Evolutionary conservation across 2,329 filamentous ascomycete genomes (phyloP).

Genomic region (Aspergillus uvarum): DNA sequence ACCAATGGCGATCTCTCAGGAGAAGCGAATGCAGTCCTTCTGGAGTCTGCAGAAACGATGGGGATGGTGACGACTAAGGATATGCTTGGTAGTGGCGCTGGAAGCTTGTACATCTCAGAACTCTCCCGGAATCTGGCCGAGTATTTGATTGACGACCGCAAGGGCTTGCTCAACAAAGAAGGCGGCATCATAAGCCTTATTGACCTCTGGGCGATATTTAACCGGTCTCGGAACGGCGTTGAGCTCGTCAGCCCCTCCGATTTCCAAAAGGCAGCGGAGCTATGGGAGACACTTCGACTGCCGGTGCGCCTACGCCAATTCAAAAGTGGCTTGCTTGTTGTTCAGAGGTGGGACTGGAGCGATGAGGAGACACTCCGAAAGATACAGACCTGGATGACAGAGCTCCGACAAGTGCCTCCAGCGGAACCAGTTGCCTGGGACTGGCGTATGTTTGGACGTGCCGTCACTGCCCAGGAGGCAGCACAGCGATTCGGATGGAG

Average conservation of each 20-base stretch:
- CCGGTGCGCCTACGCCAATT: conserved; percentile 86
- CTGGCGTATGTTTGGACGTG: conserved; percentile 73
- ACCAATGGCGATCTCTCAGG: conserved; percentile 59
- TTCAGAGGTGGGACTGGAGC: conserved; percentile 82
- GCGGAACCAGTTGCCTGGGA: conserved; percentile 70
- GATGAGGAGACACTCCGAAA: conserved; percentile 85
- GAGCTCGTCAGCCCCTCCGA: conserved; percentile 90
- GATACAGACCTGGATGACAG: conserved; percentile 73
- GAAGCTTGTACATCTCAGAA: conserved; percentile 86
- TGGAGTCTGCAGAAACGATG: conserved; percentile 78
- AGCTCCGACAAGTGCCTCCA: conserved; percentile 66
- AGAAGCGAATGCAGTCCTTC: conserved; percentile 73
- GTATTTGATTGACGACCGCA: conserved; percentile 80
- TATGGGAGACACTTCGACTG: conserved; percentile 85
- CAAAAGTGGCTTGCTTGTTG: conserved; percentile 90
- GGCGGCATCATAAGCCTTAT: conserved; percentile 88
- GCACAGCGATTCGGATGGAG: conserved; percentile 96
- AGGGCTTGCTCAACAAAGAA: conserved; percentile 73
- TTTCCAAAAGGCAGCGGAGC: conserved; percentile 81
- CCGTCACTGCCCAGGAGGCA: conserved; percentile 84
- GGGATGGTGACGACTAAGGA: conserved; percentile 94
- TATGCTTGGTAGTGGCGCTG: conserved; percentile 77
- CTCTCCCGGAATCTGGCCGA: conserved; percentile 81
- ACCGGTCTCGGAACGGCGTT: conserved; percentile 86
- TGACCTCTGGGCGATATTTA: conserved; percentile 93